phyloP scores from a whole-genome alignment of 2,329 filamentous ascomycete genomes.

The Fusarium tricinctum region DNA sequence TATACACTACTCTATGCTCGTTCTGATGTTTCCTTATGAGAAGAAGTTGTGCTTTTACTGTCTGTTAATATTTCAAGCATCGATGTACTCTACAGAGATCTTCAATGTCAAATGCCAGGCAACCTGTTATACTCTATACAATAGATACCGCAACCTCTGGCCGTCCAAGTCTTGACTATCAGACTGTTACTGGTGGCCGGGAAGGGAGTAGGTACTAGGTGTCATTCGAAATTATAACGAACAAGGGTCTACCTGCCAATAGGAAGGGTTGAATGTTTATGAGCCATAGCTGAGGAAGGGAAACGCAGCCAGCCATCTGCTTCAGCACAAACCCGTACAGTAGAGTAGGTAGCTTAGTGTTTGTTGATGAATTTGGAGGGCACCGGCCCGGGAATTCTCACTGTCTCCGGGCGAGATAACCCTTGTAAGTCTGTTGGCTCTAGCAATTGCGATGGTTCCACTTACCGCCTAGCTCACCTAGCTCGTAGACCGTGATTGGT shows the following conservation, averaged over 20 bases:
- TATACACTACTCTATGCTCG: not conserved
- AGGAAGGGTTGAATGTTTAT: not conserved
- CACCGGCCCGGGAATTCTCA: not conserved
- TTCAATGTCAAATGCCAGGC: not conserved
- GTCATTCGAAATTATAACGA: slow-evolving; percentile 11
- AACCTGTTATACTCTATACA: too few relatives aligned
- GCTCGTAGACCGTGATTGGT: not conserved
- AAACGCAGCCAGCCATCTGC: too few relatives aligned
- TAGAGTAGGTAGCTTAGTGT: too few relatives aligned
- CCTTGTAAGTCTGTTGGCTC: slow-evolving; percentile 35
- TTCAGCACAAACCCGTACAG: too few relatives aligned
- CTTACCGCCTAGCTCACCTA: not conserved
- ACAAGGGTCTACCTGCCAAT: slow-evolving; percentile 23
- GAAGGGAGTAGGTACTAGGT: not conserved
- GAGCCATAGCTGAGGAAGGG: not conserved
- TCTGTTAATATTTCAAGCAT: not conserved
- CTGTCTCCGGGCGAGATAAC: slow-evolving; percentile 16
- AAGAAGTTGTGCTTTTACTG: too few relatives aligned
- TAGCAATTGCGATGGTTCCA: not conserved
- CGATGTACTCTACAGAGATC: not conserved
- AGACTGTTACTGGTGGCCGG: not conserved
- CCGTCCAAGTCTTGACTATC: slow-evolving; percentile 1
- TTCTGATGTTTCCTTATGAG: not conserved
- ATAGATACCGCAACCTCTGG: not conserved
- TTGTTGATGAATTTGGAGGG: not conserved